Conservation (phyloP, 805 yeast species). For the Candida nitratophila region DNA sequence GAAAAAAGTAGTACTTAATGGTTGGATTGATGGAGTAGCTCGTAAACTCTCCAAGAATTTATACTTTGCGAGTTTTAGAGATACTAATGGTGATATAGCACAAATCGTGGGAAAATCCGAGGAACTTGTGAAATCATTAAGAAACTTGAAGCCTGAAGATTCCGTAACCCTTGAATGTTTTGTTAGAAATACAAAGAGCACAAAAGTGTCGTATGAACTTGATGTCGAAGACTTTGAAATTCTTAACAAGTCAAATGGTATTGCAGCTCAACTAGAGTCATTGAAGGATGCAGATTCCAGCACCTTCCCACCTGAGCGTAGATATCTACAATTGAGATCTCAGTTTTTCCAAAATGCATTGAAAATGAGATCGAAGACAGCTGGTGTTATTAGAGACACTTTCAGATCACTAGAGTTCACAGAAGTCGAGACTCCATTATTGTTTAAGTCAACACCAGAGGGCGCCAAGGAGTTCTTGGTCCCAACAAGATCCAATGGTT, state of each 20-base stretch:
- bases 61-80: constrained; percentile 72
- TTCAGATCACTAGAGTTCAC: constrained; percentile 43
- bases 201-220: constrained; percentile 44
- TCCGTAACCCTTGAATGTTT: constrained; percentile 61
- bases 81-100: constrained; percentile 54
- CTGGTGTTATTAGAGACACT: constrained; percentile 32
- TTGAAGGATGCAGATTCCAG: constrained; percentile 41
- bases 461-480: constrained; percentile 96
- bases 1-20: constrained; percentile 32
- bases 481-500: constrained; percentile 63
- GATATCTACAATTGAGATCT: constrained; percentile 74
- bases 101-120: constrained; percentile 47
- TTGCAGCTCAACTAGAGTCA: constrained; percentile 60
- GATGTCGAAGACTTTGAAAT: constrained; percentile 42
- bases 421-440: constrained; percentile 87
- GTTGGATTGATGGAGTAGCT: constrained; percentile 81
- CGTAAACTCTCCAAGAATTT: constrained; percentile 56
- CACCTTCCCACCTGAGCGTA: constrained; percentile 68
- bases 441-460: constrained; percentile 95
- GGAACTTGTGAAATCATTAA: constrained; percentile 29
- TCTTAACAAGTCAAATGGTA: constrained; percentile 53
- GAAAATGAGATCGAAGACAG: constrained; percentile 48
- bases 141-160: constrained; percentile 62
- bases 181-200: constrained; percentile 20
- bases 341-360: constrained; percentile 50